Percentiles rank a stretch among this genome's conserved stretches.
Evolutionary conservation across 176 grass and related monocot species (phyloP).

Genomic region (Cymbopogon citratus): DNA sequence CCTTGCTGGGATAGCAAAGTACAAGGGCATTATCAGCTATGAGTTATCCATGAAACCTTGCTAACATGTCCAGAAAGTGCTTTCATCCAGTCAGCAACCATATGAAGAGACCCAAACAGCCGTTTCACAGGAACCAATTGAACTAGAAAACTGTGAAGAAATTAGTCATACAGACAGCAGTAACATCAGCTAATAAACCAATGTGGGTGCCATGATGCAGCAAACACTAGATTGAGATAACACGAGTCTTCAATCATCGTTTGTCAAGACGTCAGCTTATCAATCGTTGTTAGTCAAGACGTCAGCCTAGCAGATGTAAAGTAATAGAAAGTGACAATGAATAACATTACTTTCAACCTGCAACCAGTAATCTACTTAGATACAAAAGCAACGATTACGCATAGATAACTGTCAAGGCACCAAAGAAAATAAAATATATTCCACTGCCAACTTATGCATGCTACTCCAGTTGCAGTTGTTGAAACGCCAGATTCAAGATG

Average conservation of each 20-base stretch:
- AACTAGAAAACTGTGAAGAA: neutral
- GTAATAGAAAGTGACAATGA: conserved; percentile 14
- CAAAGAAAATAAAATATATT: neutral
- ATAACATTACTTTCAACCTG: conserved; percentile 14
- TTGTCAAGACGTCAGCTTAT: neutral
- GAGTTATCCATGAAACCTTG: neutral
- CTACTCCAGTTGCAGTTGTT: neutral
- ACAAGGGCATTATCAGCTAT: neutral
- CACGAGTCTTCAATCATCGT: neutral
- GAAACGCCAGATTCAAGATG: neutral
- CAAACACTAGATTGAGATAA: conserved; percentile 31
- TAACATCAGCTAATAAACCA: conserved; percentile 22
- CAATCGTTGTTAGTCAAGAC: neutral
- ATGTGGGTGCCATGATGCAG: conserved; percentile 11
- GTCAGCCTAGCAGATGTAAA: conserved; percentile 11
- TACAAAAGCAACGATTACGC: neutral
- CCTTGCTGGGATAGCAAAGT: neutral
- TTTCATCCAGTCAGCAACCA: conserved; percentile 27
- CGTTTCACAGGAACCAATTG: neutral
- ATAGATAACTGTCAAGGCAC: conserved; percentile 1
- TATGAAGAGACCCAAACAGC: neutral
- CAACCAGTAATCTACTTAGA: neutral
- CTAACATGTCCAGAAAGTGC: neutral
- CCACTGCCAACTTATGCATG: conserved; percentile 18
- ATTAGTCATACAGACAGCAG: neutral